These are phyloP conservation scores for Phoma sp. DNA, from an alignment of 2,329 filamentous ascomycete genomes.

Conservation along the genomic window DNA sequence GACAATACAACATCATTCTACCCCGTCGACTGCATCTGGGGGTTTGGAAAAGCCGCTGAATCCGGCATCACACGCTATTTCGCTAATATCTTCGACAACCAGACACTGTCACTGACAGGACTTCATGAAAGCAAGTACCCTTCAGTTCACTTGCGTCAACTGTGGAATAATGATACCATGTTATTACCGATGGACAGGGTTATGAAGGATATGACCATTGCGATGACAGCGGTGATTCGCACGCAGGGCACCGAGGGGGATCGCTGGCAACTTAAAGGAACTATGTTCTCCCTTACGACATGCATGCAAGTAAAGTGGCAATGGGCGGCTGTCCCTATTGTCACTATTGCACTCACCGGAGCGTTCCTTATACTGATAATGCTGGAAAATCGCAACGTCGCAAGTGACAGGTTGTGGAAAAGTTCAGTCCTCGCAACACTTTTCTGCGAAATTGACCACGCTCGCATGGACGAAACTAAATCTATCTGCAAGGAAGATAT, in stretches of 20 bases:
- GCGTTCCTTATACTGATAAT: neutral
- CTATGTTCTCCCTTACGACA: neutral
- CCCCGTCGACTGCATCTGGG: neutral
- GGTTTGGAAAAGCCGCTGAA: neutral
- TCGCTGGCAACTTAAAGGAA: neutral
- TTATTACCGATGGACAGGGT: neutral
- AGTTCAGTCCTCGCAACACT: conserved; percentile 2
- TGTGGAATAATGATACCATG: neutral
- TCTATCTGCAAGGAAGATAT: neutral
- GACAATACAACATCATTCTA: no score
- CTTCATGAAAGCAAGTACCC: neutral
- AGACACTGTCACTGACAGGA: neutral
- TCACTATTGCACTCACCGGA: neutral
- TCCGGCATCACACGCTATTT: neutral
- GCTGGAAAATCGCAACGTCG: neutral
- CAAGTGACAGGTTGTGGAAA: neutral
- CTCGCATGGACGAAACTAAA: neutral
- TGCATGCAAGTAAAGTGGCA: neutral
- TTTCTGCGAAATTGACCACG: neutral
- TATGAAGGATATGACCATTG: neutral
- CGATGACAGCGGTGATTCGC: neutral
- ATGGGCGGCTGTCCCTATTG: neutral
- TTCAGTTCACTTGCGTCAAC: neutral
- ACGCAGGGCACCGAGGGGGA: neutral
- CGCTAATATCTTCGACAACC: neutral